Conservation (phyloP, 148 eudicot genomes). For the Drosera capensis region DNA sequence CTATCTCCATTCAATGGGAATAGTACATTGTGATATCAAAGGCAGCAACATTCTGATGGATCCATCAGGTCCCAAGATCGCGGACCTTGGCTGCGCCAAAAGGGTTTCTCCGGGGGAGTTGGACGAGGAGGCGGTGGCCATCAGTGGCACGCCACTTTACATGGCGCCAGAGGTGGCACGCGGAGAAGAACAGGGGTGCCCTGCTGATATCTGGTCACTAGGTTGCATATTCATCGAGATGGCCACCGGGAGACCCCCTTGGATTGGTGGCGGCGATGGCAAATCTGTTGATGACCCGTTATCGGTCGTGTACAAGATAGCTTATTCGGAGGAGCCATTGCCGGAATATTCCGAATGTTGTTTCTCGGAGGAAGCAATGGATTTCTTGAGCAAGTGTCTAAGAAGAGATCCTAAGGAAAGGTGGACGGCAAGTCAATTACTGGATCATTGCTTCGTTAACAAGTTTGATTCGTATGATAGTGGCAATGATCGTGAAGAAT, state of each 20-base stretch:
- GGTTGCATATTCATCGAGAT: constrained; percentile 48
- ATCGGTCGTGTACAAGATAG: constrained; percentile 26
- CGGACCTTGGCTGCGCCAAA: constrained; percentile 42
- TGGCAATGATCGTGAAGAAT: background rate
- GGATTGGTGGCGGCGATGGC: too few species aligned
- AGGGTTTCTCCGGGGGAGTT: constrained; percentile 1
- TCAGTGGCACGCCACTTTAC: constrained; percentile 28
- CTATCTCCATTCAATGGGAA: constrained; percentile 31
- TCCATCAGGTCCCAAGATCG: constrained; percentile 24
- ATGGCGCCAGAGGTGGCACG: constrained; percentile 56
- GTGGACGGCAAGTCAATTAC: constrained; percentile 29
- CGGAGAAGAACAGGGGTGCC: constrained; percentile 28
- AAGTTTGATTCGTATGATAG: background rate
- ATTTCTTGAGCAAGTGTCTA: constrained; percentile 36
- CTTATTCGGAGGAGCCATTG: constrained; percentile 16
- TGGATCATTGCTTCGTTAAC: constrained; percentile 27
- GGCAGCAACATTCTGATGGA: constrained; percentile 27
- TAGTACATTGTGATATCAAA: constrained; percentile 49
- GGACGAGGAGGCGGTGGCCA: background rate
- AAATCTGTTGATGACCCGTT: constrained; percentile 13
- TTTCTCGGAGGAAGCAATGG: constrained; percentile 27
- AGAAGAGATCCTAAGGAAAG: constrained; percentile 20
- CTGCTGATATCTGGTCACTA: constrained; percentile 36
- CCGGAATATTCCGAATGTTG: constrained; percentile 27
- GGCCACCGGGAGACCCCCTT: constrained; percentile 42